Percentiles rank a stretch among this genome's conserved stretches.
phyloP scores from a whole-genome alignment of 2,329 filamentous ascomycete species.

The Talaromyces pinophilus region DNA sequence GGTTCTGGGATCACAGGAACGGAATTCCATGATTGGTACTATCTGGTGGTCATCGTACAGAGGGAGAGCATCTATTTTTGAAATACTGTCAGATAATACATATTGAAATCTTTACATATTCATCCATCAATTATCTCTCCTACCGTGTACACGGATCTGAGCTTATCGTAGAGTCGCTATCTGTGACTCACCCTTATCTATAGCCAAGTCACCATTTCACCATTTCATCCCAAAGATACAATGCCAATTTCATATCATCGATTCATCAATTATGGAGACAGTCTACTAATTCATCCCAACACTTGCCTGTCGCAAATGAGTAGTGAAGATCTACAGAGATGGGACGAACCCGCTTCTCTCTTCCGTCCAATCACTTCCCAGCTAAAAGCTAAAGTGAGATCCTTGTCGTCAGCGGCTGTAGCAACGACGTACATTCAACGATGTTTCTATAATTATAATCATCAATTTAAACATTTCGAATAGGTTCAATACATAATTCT shows the following conservation, averaged over 20 bases:
- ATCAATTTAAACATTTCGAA: not conserved
- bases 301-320: not conserved
- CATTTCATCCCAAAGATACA: not conserved
- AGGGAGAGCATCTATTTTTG: not conserved
- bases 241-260: not conserved
- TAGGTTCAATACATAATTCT: not conserved
- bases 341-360: slow-evolving; percentile 13
- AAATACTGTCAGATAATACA: not conserved
- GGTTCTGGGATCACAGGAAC: not conserved
- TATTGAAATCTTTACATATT: not conserved
- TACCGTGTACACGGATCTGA: not conserved
- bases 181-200: slow-evolving; percentile 4
- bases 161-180: not conserved
- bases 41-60: not conserved
- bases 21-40: not conserved
- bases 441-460: not conserved
- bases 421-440: not conserved
- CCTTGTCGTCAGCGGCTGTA: slow-evolving; percentile 17
- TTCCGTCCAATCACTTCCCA: slow-evolving; percentile 13
- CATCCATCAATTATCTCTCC: not conserved
- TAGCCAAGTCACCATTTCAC: not conserved
- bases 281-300: not conserved
- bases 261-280: not conserved
- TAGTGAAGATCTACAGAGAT: slow-evolving; percentile 1
- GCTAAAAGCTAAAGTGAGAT: not conserved